Evolutionary conservation across 164 flowering plant genomes (phyloP), one percentile per base, ranked within the genome.

Genomic region (Platanus orientalis): DNA sequence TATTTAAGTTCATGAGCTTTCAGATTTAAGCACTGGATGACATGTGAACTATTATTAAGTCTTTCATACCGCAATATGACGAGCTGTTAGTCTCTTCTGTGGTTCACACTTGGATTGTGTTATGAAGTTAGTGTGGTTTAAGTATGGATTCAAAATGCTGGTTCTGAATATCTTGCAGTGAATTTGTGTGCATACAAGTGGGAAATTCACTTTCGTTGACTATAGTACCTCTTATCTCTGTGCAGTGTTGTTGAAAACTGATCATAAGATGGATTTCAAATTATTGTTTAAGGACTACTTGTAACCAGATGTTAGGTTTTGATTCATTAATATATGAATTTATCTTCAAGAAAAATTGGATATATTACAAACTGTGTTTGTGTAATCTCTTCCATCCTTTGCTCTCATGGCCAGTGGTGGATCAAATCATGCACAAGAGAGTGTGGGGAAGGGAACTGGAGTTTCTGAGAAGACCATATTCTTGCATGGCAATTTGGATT

Each of bases 401-500:
- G 48, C 27, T 49, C 19, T 4, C 10, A 79, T 76, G 83, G 66
- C 58, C n/a, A n/a, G n/a, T 56, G 44, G 47, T 58, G 62, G 32
- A 19, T 26, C 63, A 12, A 23, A 44, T 16, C 44, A 45, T 64
- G 29, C 44, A n/a, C 65, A 53, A 39, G 63, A 62, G 68, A 52
- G 51, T 57, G 52, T 39, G 45, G 55, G 24, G 13, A 49, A 26
- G 28, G 69, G 51, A 24, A 47, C 3, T 52, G 74, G 32, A 51
- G 54, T 6, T 58, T n/a, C 73, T n/a, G 68, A 70, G 54, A 74
- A 68, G 60, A 17, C 67, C 29, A 24, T 72, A n/a, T 76, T 75
- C 73, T 78, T 89, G 72, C 88, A 87, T 62, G 96, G 92, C 14
- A 89, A 84, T 47, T 51, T 89, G 62, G 84, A 89, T 7, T 16